Evolutionary conservation across 2,329 filamentous ascomycete species (phyloP), one percentile per base, ranked within the genome.

Genomic region (Diaporthe sp.): DNA sequence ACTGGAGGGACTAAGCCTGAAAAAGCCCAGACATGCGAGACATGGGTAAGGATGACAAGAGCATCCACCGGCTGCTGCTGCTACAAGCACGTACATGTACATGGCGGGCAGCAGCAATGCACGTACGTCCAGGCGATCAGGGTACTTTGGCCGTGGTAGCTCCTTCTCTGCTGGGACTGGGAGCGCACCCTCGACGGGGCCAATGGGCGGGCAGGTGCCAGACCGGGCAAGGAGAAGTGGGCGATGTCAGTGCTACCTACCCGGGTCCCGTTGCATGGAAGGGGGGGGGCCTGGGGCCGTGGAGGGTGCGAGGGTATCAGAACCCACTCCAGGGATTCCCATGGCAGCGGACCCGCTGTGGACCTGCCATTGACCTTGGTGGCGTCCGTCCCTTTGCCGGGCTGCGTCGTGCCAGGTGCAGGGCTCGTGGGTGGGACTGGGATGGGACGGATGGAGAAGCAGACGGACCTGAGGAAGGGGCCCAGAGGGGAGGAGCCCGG

Each of bases 1-100:
- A 83, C 81, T 81, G 80, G 79, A 77, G 77, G 78, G 77, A 80
- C 84, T 85, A 85, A 81, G 80, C 83, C 82, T 78, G 79, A 85
- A 84, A 79, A 79, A 82, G 83, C 78, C 79, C 80, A 79, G 79
- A 80, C 79, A 83, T 82, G 83, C 82, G 82, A 85, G 78, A 80
- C 81, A 82, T 81, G 80, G 78, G 80, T 82, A 81, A 80, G 82
- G 81, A 81, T 84, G 79, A 79, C 79, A 82, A 69, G 44, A 73
- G 39, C 61, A 68, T 28, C 73, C 46, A 55, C 68, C 37, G 44
- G 65, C 34, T 68, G 65, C 34, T 28, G 46, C 34, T 34, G 65
- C 49, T 55, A 25, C 34, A 17, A 37, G 62, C 28, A 37, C 13
- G n/a, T 42, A 17, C 42, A 25, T 49, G 61, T 65, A 65, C 42